Evolutionary conservation across 345 rosid genomes (phyloP), one percentile per base, ranked within the genome.

Genomic region (Dipteronia dyeriana): DNA sequence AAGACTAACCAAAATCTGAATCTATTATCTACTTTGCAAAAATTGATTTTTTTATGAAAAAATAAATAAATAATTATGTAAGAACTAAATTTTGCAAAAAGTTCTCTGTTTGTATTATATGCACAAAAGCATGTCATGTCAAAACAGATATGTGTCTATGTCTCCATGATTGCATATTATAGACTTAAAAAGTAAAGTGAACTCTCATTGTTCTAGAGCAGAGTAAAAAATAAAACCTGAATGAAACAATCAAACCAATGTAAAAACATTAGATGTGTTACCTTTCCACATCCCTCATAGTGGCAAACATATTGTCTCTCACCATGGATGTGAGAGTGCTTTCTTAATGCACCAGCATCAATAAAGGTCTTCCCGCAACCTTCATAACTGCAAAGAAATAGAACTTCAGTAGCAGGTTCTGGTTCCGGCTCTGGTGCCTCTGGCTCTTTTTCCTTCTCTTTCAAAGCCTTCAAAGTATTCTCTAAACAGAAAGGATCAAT

Each of bases 241-340:
- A 20, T 34, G 43, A 56, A 70, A 34, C 5, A 68, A 41, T 54
- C 22, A 26, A 80, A 66, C 62, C 17, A 10, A 19, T 1, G 26
- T 11, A 76, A 64, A 67, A 70, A 20, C 3, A 45, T 17, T 45
- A 41, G 17, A n/a, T 14, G 70, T 2, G 2, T 34, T 79, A 96
- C 99, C 99, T 94, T 96, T 68, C 94, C 97, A 74, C 98, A 94
- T 31, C 94, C 95, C 47, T 84, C 88, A 60, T 84, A 86, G 75
- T 90, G 89, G 72, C 99, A 96, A 80, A 91, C 84, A 84, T 89
- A 92, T 73, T 96, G 98, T 65, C 94, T 89, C 82, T 94, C 98
- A 63, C 99, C 99, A 82, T 94, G 98, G 71, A 92, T 92, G 75
- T 94, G 99, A 68, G 99, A 92, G 90, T 96, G 98, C 83, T 94